phyloP scores from a whole-genome alignment of 2,329 filamentous ascomycete species.

The Dactylella cylindrospora region DNA sequence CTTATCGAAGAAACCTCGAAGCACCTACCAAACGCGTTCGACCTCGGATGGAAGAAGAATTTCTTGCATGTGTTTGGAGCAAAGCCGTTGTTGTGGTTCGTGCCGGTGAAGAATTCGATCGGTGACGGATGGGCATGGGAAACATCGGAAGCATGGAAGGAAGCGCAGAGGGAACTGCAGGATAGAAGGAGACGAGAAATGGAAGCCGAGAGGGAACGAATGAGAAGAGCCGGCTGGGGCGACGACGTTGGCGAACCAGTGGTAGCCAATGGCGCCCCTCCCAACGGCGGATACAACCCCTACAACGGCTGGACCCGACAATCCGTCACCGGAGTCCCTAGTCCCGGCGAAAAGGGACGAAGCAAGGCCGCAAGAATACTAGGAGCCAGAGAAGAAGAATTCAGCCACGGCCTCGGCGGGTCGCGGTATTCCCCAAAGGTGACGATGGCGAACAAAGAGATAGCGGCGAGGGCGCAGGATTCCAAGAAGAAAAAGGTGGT shows the following conservation, averaged over 20 bases:
- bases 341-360: constrained; percentile 22
- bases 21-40: constrained; percentile 88
- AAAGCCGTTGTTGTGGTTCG: constrained; percentile 69
- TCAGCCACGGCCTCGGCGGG: constrained; percentile 27
- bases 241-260: constrained; percentile 37
- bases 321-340: constrained; percentile 20
- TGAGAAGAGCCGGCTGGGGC: constrained; percentile 47
- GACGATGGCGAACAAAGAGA: constrained; percentile 30
- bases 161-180: constrained; percentile 60
- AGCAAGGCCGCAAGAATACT: constrained; percentile 35
- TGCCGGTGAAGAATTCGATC: constrained; percentile 81
- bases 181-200: constrained; percentile 66
- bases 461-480: constrained; percentile 32
- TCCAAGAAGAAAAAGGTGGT: constrained; percentile 20
- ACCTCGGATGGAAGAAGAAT: constrained; percentile 81
- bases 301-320: constrained; percentile 19
- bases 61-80: constrained; percentile 78
- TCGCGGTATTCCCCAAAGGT: constrained; percentile 35
- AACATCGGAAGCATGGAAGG: constrained; percentile 74
- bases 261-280: constrained; percentile 12
- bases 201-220: constrained; percentile 66
- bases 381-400: constrained; percentile 30
- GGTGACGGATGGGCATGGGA: constrained; percentile 97
- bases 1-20: constrained; percentile 86
- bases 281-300: neutral